Evolutionary conservation across 179 eudicot species (phyloP), one percentile per base, ranked within the genome.

Genomic region (Silene coronaria): DNA sequence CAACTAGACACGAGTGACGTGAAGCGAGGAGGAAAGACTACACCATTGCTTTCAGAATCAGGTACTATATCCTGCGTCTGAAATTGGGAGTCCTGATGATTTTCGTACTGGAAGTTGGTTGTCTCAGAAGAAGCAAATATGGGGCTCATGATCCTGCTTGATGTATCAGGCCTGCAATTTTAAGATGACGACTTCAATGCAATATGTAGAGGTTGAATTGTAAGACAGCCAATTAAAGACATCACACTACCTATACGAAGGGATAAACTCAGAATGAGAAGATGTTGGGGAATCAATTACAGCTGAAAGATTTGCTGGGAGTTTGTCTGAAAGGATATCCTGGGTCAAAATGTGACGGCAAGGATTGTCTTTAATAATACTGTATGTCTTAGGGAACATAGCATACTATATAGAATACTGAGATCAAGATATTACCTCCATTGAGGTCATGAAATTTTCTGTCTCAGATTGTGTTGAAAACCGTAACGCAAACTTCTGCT

Each of bases 401-500:
- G 45, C 45, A 36, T 6, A 38, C 45, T 36, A 36, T 51, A 51
- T 51, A 42, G 38, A 28, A 70, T 22, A 65, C 26, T 27, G 3
- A 23, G 22, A 67, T 66, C 48, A 9, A 51, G 72, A 36, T 72
- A 42, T 72, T 69, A 93, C 98, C 98, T 91, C 87, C 80, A 91
- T 51, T 67, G 80, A 60, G 42, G 34, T 53, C 24, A 87, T 75
- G 73, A 93, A 93, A 9, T 77, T 59, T 81, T 86, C 87, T 71
- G 76, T 38, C 66, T 85, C 90, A 75, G 76, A 64, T 71, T 53
- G 59, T 46, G 82, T 68, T 71, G 82, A 73, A 85, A 93, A 93
- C 72, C 86, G 82, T 81, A 93, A 48, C 24, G 85, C 93, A 85
- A 93, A 93, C 86, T 93, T 93, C 84, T 93, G 97, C 74, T 81